phyloP scores from a whole-genome alignment of 129 eudicot genomes.

The Arctium lappa region DNA sequence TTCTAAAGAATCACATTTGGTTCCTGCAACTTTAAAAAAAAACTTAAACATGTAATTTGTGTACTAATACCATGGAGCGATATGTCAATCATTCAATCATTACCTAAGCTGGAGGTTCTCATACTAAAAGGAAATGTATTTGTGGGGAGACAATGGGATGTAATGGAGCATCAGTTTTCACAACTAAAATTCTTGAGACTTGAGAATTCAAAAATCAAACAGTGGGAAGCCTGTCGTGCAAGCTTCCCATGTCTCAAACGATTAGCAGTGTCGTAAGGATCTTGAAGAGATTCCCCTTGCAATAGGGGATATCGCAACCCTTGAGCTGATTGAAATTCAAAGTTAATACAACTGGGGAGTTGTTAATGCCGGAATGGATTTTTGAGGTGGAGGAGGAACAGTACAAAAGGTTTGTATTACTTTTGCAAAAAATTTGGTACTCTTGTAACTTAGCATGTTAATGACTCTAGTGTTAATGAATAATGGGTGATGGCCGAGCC shows the following conservation, averaged over 20 bases:
- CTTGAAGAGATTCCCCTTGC: not conserved
- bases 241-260: no score
- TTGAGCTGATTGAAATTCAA: constrained; percentile 5
- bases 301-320: constrained; percentile 17
- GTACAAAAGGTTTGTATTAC: no score
- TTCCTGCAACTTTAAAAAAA: constrained; percentile 5
- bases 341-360: no score
- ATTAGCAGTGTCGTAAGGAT: constrained; percentile 12
- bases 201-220: no score
- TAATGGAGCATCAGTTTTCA: not conserved
- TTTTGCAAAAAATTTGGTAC: no score
- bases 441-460: no score
- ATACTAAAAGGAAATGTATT: not conserved
- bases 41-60: constrained; percentile 1
- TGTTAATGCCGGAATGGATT: no score
- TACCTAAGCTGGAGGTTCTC: constrained; percentile 19
- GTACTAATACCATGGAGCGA: not conserved
- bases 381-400: no score
- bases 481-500: no score
- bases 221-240: no score
- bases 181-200: constrained; percentile 11
- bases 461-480: no score
- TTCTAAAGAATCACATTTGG: not conserved
- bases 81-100: constrained; percentile 13
- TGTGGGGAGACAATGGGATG: not conserved